Base-by-base conservation (phyloP, 805 yeast genomes). In the Torulaspora microellipsoides region DNA sequence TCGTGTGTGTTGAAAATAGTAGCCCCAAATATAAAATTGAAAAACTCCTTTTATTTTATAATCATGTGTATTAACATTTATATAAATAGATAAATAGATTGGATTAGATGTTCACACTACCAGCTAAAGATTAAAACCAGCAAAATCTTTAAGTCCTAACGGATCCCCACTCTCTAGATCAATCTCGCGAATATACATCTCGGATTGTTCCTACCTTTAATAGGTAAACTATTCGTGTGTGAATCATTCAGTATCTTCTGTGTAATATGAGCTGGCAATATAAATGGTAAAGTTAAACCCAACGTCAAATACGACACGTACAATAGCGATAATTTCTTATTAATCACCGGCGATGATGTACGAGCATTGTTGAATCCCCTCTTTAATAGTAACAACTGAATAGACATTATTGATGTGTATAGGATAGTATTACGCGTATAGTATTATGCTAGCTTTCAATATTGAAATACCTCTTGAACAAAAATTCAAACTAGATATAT, bases 271-370 rank as follows among this genome's bases (percentile, higher is more conserved):
- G 60, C 62, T 8, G 67, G 62, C 15, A 59, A 31, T 3, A 45
- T 43, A 43, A 62, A 62, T 8, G 67, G 67, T 25, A 59, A 31
- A 12, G 58, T 52, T 15, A 62, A 40, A 15, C 61, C 58, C 27
- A 61, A 38, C 12, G 60, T 48, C 14, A 62, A 37, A 43, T 61
- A 61, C 39, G 54, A 48, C 36, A 56, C 41, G 43, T 56, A 58
- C 11, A 54, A 23, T 40, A 49, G 29, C 32, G 53, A 47, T 10
- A 48, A 43, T 25, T 42, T 42, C 30, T 38, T 48, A 23, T 27
- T 40, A 15, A 20, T 40, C 13, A 29, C 33, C 13, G 34, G 29
- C 9, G 39, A 29, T 29, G 20, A 29, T 7, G 13, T 29, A n/a
- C 14, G 8, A 29, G 14, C 15, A 8, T 8, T 14, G 31, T 29